Conservation (phyloP, 805 yeast genomes). For the Schizosaccharomyces pombe region DNA sequence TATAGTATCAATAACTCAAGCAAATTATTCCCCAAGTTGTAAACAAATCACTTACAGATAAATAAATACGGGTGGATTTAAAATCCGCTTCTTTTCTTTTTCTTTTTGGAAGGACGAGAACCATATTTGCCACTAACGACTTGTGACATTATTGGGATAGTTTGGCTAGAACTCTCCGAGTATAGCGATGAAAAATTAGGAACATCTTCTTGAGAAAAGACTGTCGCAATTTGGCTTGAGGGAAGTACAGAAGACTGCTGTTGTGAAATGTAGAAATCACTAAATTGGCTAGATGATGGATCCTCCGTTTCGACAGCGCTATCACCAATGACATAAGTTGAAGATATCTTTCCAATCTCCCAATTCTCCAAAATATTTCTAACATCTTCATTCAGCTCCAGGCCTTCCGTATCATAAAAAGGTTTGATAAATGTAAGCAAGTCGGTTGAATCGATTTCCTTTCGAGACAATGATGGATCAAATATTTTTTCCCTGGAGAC, state of each 20-base stretch:
- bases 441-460: too few species aligned
- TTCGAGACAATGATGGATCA: too few species aligned
- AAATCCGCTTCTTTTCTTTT: background rate
- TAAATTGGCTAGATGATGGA: background rate
- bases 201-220: background rate
- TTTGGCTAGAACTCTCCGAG: background rate
- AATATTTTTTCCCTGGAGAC: too few species aligned
- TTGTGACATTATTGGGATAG: background rate
- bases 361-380: background rate
- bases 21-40: too few species aligned
- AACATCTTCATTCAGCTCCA: background rate
- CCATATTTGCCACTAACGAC: slow-evolving; percentile 1
- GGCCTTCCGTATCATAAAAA: background rate
- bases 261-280: background rate
- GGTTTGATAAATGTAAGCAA: background rate
- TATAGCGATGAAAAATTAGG: background rate
- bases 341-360: background rate
- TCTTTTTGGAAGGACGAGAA: background rate
- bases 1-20: too few species aligned
- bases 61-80: background rate
- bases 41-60: too few species aligned
- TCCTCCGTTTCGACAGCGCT: background rate
- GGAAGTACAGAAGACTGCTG: background rate
- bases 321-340: background rate
- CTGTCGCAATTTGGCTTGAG: background rate